Evolutionary conservation across 2,329 filamentous ascomycete species (phyloP).

Genomic region (Madurella mycetomatis): DNA sequence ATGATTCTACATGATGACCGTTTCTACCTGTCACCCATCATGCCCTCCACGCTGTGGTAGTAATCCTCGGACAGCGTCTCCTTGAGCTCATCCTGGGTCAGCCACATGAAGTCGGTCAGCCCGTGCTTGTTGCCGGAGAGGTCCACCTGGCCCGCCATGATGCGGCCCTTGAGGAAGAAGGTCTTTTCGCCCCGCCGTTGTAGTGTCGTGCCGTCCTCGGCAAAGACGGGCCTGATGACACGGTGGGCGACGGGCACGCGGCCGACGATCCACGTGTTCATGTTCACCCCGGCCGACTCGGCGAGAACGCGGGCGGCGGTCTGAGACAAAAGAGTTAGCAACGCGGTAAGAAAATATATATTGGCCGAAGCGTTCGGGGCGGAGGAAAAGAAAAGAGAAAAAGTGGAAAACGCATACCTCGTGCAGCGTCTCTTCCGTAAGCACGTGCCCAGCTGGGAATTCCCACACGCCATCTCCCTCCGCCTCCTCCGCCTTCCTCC

Average conservation of each 20-base stretch:
- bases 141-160: slow-evolving; percentile 94
- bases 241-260: slow-evolving; percentile 83
- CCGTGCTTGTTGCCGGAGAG: slow-evolving; percentile 66
- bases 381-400: background rate
- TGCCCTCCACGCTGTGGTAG: slow-evolving; percentile 71
- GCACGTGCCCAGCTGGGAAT: slow-evolving; percentile 71
- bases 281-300: slow-evolving; percentile 79
- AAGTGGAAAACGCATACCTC: slow-evolving; percentile 64
- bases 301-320: slow-evolving; percentile 75
- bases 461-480: slow-evolving; percentile 67
- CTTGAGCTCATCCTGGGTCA: slow-evolving; percentile 82
- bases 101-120: slow-evolving; percentile 82
- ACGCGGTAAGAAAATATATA: background rate
- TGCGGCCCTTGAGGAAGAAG: slow-evolving; percentile 94
- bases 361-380: background rate
- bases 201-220: slow-evolving; percentile 37
- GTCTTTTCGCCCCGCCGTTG: slow-evolving; percentile 66
- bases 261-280: slow-evolving; percentile 98
- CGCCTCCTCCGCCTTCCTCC: slow-evolving; percentile 45
- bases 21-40: slow-evolving; percentile 69
- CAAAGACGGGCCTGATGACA: slow-evolving; percentile 49
- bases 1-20: background rate
- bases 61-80: slow-evolving; percentile 63
- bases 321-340: slow-evolving; percentile 42
- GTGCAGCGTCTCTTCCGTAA: slow-evolving; percentile 71